Evolutionary conservation across 169 alveolate genomes (phyloP), one percentile per base, ranked within the genome.

Genomic region (Amoebophrya sp.): DNA sequence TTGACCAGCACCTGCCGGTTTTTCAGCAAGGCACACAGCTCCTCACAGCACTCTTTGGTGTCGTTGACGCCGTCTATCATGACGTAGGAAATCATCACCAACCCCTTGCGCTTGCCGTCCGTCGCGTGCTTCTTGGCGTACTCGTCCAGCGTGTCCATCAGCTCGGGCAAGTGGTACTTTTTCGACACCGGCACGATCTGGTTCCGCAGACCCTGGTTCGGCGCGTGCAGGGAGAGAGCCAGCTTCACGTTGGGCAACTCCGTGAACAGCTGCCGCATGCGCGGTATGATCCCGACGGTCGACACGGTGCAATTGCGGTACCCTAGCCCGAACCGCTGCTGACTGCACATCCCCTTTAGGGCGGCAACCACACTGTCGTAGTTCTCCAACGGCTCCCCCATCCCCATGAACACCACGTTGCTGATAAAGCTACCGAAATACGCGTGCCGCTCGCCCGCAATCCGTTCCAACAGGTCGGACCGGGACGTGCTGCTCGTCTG

Each of bases 361-460:
- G 95, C 92, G 89, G 90, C 92, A 32, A 94, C 47, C 38, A 94
- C 94, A 35, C 90, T 94, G 32, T 92, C 92, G 83, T 94, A 94
- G 91, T 94, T 94, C 77, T 94, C 95, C 77, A 94, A 77, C 39
- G 95, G 95, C 89, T 93, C 95, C 32, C 95, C 95, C 95, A 93
- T 93, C 12, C 95, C 95, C 95, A 93, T 93, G 55, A 93, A 93
- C 14, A 92, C 94, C 54, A 93, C 92, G 91, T 93, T 93, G 54
- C 91, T 53, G 25, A 93, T 93, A 25, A 66, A 66, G 35, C 38
- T 25, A 25, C 83, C 83, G 83, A 66, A 66, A 25, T 66, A 66
- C 29, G 83, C 7, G 35, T 66, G 83, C 83, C 35, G 12, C 35
- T 47, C 66, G 7, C 18, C 18, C 18, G 7, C 29, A 18, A 47